A percentile compares a stretch with the other conserved stretches of the same genome.
Evolutionary conservation across 83 land plant genomes (phyloP).

Genomic region (Isoetes engelmannii): DNA sequence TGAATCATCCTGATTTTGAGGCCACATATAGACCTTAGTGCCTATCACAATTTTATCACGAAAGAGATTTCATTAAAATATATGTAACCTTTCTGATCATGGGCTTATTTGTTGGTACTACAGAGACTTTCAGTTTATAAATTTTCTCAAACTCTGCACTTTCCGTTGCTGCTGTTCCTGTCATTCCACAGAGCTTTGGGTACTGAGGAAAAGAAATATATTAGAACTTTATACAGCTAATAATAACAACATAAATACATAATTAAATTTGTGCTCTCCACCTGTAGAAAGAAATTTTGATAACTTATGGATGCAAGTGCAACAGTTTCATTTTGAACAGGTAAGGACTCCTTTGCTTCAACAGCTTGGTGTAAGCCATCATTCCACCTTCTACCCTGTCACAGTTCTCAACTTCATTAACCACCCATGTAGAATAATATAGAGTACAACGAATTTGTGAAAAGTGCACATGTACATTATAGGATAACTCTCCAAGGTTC

Average conservation of each 20-base stretch:
- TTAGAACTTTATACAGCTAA: neutral
- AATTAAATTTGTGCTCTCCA: slow-evolving; percentile 4
- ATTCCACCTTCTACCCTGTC: slow-evolving; percentile 87
- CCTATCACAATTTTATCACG: neutral
- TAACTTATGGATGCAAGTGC: slow-evolving; percentile 96
- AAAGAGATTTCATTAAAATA: neutral
- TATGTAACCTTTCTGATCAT: slow-evolving; percentile 84
- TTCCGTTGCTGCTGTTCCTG: slow-evolving; percentile 99
- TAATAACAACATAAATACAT: neutral
- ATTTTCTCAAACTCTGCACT: slow-evolving; percentile 90
- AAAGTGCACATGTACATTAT: too few relatives aligned
- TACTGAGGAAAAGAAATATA: slow-evolving; percentile 49
- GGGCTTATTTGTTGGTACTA: slow-evolving; percentile 93
- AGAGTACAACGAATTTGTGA: too few relatives aligned
- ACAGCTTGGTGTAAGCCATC: slow-evolving; percentile 93
- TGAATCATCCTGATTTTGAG: slow-evolving; percentile 78
- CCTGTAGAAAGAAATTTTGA: slow-evolving; percentile 99
- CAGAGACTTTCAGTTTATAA: slow-evolving; percentile 81
- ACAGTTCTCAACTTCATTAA: too few relatives aligned
- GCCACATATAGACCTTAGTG: neutral
- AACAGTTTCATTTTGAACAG: slow-evolving; percentile 75
- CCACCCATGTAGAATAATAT: too few relatives aligned
- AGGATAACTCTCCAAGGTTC: too few relatives aligned
- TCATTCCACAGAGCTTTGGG: slow-evolving; percentile 99
- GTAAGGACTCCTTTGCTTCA: slow-evolving; percentile 77